Evolutionary conservation across 345 rosid species (phyloP).

Genomic region (Orychophragmus violaceus): DNA sequence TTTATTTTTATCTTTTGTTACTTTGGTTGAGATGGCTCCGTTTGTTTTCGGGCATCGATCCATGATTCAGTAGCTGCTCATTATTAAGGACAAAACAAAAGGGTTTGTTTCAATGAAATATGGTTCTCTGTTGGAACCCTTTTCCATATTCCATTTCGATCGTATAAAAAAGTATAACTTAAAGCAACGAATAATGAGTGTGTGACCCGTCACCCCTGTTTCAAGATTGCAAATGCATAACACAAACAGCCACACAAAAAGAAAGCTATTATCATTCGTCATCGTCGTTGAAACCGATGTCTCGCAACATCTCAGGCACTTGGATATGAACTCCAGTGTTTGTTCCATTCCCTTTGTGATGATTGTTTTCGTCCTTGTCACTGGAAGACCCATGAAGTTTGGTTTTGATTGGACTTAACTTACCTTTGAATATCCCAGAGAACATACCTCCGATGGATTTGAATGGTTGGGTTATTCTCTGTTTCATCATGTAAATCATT

Average conservation of each 20-base stretch:
- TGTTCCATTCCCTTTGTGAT: slow-evolving; percentile 10
- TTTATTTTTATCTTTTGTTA: slow-evolving; percentile 3
- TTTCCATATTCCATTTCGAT: background rate
- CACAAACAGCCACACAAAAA: background rate
- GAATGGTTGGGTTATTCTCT: slow-evolving; percentile 59
- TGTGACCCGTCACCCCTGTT: background rate
- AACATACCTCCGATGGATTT: slow-evolving; percentile 46
- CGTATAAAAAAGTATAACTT: background rate
- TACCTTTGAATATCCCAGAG: slow-evolving; percentile 33
- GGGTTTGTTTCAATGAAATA: background rate
- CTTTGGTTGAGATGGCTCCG: slow-evolving; percentile 18
- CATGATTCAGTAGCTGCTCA: slow-evolving; percentile 1
- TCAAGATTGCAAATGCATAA: background rate
- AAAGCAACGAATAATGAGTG: background rate
- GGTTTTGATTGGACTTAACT: slow-evolving; percentile 8
- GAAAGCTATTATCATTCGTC: slow-evolving; percentile 7
- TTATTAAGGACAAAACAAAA: background rate
- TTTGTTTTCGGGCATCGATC: slow-evolving; percentile 1
- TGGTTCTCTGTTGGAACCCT: slow-evolving; percentile 10
- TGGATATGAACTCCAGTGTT: slow-evolving; percentile 19
- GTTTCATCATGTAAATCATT: slow-evolving; percentile 47
- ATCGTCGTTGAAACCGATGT: slow-evolving; percentile 27
- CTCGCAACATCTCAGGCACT: slow-evolving; percentile 49
- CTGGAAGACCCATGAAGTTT: slow-evolving; percentile 2
- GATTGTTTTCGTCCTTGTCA: background rate